These are phyloP conservation scores for Mortierella sp. DNA, from an alignment of 371 early-diverging fungal genomes.

Conservation along the genomic window DNA sequence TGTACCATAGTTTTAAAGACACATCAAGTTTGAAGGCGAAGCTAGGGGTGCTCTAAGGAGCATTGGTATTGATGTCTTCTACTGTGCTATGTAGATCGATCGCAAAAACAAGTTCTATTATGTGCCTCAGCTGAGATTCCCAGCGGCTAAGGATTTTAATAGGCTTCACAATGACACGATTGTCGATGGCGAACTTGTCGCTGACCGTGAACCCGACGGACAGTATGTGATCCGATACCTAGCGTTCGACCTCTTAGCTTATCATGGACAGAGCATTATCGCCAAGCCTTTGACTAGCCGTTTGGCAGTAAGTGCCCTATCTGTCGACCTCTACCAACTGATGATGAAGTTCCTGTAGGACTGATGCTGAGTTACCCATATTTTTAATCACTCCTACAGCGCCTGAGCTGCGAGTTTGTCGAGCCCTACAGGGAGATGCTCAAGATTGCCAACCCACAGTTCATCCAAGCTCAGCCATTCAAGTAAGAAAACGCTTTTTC, in stretches of 20 bases:
- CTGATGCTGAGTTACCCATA: background rate
- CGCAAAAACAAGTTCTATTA: constrained; percentile 85
- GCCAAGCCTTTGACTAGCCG: constrained; percentile 71
- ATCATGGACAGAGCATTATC: constrained; percentile 64
- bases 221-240: constrained; percentile 64
- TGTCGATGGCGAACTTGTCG: constrained; percentile 93
- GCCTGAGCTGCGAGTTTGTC: constrained; percentile 72
- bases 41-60: too few species aligned
- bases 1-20: too few species aligned
- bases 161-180: constrained; percentile 81
- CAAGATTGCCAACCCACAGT: constrained; percentile 55
- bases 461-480: constrained; percentile 68
- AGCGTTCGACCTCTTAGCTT: constrained; percentile 83
- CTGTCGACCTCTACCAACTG: background rate
- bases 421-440: constrained; percentile 73
- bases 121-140: constrained; percentile 75
- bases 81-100: constrained; percentile 81
- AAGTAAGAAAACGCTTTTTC: constrained; percentile 66
- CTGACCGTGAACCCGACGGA: constrained; percentile 76
- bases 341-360: background rate
- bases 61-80: too few species aligned
- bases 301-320: constrained; percentile 71
- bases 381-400: constrained; percentile 46
- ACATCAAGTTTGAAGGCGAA: too few species aligned
- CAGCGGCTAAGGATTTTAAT: constrained; percentile 62